A percentile compares a stretch with the other conserved stretches of the same genome.
Evolutionary conservation across 176 grass and related monocot species (phyloP).

Genomic region (Phyllostachys edulis): DNA sequence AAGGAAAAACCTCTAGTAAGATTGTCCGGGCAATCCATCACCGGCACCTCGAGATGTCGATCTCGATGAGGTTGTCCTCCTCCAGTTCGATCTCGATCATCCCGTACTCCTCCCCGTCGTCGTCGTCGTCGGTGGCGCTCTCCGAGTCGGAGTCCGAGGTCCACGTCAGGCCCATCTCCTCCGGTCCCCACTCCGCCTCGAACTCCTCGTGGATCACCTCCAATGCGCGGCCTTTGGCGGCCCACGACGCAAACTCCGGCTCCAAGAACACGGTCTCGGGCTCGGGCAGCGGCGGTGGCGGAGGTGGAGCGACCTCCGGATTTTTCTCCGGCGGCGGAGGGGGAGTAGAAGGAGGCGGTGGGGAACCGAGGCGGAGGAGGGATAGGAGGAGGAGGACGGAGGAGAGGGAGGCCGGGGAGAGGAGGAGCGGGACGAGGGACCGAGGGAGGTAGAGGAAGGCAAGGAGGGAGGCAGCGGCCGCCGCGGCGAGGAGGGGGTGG

Average conservation of each 20-base stretch:
- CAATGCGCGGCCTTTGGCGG: slow-evolving; percentile 43
- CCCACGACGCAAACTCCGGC: slow-evolving; percentile 54
- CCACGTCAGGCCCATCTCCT: slow-evolving; percentile 49
- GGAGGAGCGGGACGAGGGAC: slow-evolving; percentile 48
- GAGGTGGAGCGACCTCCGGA: neutral
- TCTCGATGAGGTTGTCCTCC: slow-evolving; percentile 79
- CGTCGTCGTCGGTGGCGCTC: neutral
- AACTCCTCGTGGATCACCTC: slow-evolving; percentile 90
- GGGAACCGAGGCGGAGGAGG: slow-evolving; percentile 62
- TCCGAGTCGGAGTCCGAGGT: slow-evolving; percentile 46
- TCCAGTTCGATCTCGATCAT: slow-evolving; percentile 73
- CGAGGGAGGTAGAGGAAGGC: slow-evolving; percentile 73
- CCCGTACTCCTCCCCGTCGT: slow-evolving; percentile 15
- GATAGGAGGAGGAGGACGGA: slow-evolving; percentile 52
- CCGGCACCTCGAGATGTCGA: slow-evolving; percentile 66
- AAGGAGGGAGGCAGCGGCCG: slow-evolving; percentile 52
- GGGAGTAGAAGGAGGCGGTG: neutral
- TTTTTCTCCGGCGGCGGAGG: neutral
- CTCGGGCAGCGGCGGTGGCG: neutral
- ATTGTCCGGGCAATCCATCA: slow-evolving; percentile 17
- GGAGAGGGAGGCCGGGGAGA: slow-evolving; percentile 68
- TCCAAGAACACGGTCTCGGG: slow-evolving; percentile 18
- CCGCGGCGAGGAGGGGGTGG: slow-evolving; percentile 55
- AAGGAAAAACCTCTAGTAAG: neutral
- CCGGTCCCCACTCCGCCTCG: slow-evolving; percentile 53